Evolutionary conservation across 257 asterid genomes (phyloP), one percentile per base, ranked within the genome.

Genomic region (Forsythia suspensa): DNA sequence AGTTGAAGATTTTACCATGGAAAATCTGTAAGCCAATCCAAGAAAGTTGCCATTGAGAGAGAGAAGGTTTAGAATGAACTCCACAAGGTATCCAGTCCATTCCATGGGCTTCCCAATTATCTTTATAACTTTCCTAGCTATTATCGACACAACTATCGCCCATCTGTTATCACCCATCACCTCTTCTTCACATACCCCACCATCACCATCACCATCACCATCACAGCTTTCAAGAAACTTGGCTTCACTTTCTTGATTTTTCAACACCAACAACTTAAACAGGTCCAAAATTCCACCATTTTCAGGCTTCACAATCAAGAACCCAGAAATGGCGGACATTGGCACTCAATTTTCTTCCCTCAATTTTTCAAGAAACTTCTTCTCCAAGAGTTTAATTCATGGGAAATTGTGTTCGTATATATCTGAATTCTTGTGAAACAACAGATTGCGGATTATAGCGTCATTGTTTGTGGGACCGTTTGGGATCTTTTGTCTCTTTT

Each of bases 261-360:
- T 84, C 44, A 76, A 85, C 55, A 78, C 84, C 80, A 85, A 69
- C 84, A 91, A 93, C 71, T 86, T 83, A 0, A 88, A 73, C 52
- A 92, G 83, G 90, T 95, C 99, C 34, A 21, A n/a, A 74, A 95
- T n/a, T 73, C 97, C 98, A 78, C 96, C 97, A 78, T 80, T 82
- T 70, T 90, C 85, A 44, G 87, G 89, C 39, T 87, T 88, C 77
- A 95, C 87, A 42, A 92, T 90, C 75, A 92, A 77, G 81, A 86
- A 95, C 71, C 73, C 85, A 12, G 71, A 57, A 40, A n/a, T 39
- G 65, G 21, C 2, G 8, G 40, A 84, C 90, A 84, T 85, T 52
- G 43, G 16, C 52, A n/a, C 80, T 51, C 67, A 63, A 68, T n/a
- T 61, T 4, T 20, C 20, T n/a, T 55, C 16, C 65, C 6, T 55